Base-by-base conservation (phyloP, 2,329 filamentous ascomycete genomes). In the Penicillium nordicum region DNA sequence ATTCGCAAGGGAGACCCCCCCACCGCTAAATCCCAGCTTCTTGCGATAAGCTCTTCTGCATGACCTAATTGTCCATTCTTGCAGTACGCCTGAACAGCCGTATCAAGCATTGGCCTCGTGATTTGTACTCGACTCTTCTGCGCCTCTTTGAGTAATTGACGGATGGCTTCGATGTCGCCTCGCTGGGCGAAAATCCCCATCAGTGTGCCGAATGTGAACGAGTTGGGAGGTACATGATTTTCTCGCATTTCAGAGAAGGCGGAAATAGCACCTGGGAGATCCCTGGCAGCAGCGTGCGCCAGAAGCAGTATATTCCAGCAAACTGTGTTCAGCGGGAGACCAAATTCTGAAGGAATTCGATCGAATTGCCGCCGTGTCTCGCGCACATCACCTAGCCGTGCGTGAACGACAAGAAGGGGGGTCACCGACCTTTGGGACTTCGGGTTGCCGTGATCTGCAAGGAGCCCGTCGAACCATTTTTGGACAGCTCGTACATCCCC, bases 271-370 rank as follows among this genome's bases (percentile, higher is more conserved):
- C 84, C 83, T n/a, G 84, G 78, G 42, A 89, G 81, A 67, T 94
- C 85, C 46, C 84, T 80, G 0, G 82, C 82, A 63, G 84, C 85
- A 18, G 81, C 80, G 72, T 92, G 83, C 3, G 88, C 87, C 65
- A 87, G 84, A 44, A 97, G 78, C 29, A 96, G 73, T 23, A 87
- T 85, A 67, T 96, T 96, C 87, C 88, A 96, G 60, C 82, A 84
- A 36, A 79, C 70, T 1, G 81, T 71, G 60, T 85, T 83, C 7
- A 87, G 87, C 41, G 76, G 62, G 16, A 88, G 64, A 1, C 77
- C 73, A 65, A 86, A 87, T 48, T 84, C 78, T 7, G 74, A 64
- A 25, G 70, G 68, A 54, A 94, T 84, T n/a, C 80, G 78, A 45
- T 84, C 68, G 58, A 97, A 88, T 36, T 87, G 82, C 21, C 77